Percentiles rank a stretch among this genome's conserved stretches.
Evolutionary conservation across 139 green algal species (phyloP).

Genomic region (Micractinium sp.): DNA sequence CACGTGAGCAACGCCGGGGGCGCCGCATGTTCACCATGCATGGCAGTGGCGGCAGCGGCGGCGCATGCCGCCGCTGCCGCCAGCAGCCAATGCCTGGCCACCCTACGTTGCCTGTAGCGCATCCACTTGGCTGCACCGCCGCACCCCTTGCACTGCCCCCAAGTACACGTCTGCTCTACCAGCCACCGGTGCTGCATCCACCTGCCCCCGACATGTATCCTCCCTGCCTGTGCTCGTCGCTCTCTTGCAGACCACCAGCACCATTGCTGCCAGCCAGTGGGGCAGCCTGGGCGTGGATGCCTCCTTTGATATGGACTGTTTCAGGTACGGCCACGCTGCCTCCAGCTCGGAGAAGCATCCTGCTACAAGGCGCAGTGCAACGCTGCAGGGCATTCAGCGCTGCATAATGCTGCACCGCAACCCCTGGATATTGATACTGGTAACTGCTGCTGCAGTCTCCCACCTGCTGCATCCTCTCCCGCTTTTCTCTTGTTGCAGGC

Average conservation of each 20-base stretch:
- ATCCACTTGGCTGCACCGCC: not conserved
- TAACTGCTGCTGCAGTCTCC: too few species aligned
- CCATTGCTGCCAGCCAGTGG: constrained; percentile 73
- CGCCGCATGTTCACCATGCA: not conserved
- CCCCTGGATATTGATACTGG: too few species aligned
- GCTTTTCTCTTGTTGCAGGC: not conserved
- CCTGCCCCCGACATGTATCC: not conserved
- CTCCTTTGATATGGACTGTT: constrained; percentile 72
- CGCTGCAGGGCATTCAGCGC: too few species aligned
- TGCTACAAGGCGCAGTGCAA: too few species aligned
- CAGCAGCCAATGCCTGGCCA: not conserved
- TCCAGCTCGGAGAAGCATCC: too few species aligned
- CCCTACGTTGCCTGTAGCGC: not conserved
- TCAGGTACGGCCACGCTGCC: constrained; percentile 39
- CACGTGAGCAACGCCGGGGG: constrained; percentile 61
- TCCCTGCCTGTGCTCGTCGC: not conserved
- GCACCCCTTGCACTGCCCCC: not conserved
- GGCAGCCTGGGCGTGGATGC: constrained; percentile 80
- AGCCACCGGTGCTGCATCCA: not conserved
- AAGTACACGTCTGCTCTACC: not conserved
- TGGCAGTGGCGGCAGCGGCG: not conserved
- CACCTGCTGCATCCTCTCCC: too few species aligned
- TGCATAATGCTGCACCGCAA: too few species aligned
- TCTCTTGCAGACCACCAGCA: constrained; percentile 66
- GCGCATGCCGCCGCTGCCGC: not conserved